Evolutionary conservation across 202 grass and related monocot species (phyloP), one percentile per base, ranked within the genome.

Genomic region (Cymbopogon flexuosus): DNA sequence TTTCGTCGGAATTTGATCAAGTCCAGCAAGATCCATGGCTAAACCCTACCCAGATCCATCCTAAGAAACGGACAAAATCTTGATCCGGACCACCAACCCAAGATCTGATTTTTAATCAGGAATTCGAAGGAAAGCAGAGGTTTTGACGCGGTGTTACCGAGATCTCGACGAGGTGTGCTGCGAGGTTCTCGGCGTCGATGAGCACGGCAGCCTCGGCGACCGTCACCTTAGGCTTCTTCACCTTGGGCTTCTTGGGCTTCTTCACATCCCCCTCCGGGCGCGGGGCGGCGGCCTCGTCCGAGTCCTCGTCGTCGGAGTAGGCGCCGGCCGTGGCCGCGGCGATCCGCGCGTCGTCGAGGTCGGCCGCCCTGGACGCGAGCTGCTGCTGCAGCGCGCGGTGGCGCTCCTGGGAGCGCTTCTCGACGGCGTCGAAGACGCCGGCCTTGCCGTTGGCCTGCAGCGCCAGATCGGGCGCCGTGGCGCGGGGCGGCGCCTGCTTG

Each of bases 231-330:
- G 90, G 92, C 79, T 91, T 97, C 90, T 93, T 93, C 8, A 99
- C 84, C 87, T 99, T 99, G 18, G 90, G 93, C 84, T 93, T 97
- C 90, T 93, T 97, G 0, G 86, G 86, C 42, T 96, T 99, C 93
- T 91, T 93, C 12, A 21, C 23, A 62, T 78, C 93, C 43, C 82
- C 86, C 27, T 93, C 90, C 10, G 83, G 60, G 4, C 2, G 84
- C 30, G 74, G 14, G 13, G 58, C 78, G 18, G 75, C 75, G 3
- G 85, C 86, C 41, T 84, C 87, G 82, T 93, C 90, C 0, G 80
- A 79, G 54, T 86, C 86, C 0, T 88, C 88, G 36, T 86, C 88
- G 47, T 90, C 87, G 18, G 80, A 89, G 59, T 56, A 40, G 18
- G 14, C 27, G 27, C 27, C 27, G 27, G 27, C 27, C 27, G 27